Conservation (phyloP, 2,329 filamentous ascomycete genomes). For the Neofusicoccum umdonicola region DNA sequence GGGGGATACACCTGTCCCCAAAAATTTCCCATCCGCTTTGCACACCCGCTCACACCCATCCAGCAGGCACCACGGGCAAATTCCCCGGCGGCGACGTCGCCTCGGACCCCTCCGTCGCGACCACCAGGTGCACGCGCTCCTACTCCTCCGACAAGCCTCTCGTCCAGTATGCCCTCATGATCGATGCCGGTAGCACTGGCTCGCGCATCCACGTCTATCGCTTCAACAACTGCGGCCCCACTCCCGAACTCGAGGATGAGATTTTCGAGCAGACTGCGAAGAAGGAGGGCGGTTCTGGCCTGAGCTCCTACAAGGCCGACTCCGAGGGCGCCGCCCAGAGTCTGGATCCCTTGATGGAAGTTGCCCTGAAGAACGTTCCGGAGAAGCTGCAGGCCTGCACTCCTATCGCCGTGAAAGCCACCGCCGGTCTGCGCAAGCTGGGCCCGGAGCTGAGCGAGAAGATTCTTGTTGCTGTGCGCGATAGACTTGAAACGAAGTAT, state of each 20-base stretch:
- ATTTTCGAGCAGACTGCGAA: constrained; percentile 92
- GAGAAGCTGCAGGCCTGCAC: constrained; percentile 88
- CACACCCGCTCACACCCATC: neutral
- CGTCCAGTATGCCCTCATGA: constrained; percentile 97
- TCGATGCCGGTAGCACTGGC: constrained; percentile 95
- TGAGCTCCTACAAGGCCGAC: constrained; percentile 85
- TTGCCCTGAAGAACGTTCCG: constrained; percentile 80
- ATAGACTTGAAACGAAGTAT: constrained; percentile 80
- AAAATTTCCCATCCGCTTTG: neutral
- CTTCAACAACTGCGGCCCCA: constrained; percentile 96
- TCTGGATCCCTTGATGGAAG: constrained; percentile 81
- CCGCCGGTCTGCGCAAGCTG: constrained; percentile 85
- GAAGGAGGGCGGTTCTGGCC: constrained; percentile 70
- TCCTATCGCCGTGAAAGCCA: constrained; percentile 96
- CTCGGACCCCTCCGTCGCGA: constrained; percentile 60
- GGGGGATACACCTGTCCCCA: neutral
- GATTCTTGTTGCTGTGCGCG: constrained; percentile 81
- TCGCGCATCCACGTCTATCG: constrained; percentile 98
- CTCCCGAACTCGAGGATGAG: constrained; percentile 91
- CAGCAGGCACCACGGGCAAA: constrained; percentile 3
- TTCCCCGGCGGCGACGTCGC: constrained; percentile 42
- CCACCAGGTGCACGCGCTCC: constrained; percentile 76
- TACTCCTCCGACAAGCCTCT: constrained; percentile 86
- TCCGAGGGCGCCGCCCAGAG: constrained; percentile 85
- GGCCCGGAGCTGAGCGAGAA: constrained; percentile 76